A percentile compares a stretch with the other conserved stretches of the same genome.
These are phyloP conservation scores for Colletotrichum zoysiae DNA, from an alignment of 2,329 filamentous ascomycete species.

Conservation along the genomic window DNA sequence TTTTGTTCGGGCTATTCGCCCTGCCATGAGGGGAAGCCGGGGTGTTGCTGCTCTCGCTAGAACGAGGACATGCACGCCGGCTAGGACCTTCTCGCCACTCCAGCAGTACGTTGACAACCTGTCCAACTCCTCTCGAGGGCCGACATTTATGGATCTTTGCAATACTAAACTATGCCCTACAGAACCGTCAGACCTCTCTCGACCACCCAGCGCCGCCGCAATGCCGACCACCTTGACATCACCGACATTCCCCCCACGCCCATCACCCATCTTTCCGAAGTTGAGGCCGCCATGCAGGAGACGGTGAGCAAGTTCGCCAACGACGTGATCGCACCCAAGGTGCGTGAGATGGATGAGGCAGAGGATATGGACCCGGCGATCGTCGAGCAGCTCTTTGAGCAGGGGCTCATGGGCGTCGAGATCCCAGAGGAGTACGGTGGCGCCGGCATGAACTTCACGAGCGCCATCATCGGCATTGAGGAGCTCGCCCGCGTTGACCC, in stretches of 20 bases:
- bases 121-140: background rate
- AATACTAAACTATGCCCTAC: background rate
- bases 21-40: conserved; percentile 62
- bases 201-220: conserved; percentile 67
- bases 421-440: conserved; percentile 98
- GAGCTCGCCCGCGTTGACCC: conserved; percentile 95
- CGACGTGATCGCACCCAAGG: conserved; percentile 89
- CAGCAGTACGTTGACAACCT: conserved; percentile 49
- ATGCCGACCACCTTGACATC: conserved; percentile 68
- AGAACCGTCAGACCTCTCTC: conserved; percentile 67
- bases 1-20: conserved; percentile 64
- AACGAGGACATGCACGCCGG: conserved; percentile 45
- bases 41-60: conserved; percentile 46
- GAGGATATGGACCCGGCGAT: conserved; percentile 91
- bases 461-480: conserved; percentile 96
- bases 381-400: conserved; percentile 95
- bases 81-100: conserved; percentile 40
- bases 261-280: conserved; percentile 92
- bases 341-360: conserved; percentile 96
- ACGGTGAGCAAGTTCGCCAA: conserved; percentile 91
- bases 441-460: conserved; percentile 98
- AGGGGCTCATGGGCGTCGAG: conserved; percentile 96
- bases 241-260: conserved; percentile 87
- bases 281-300: conserved; percentile 89
- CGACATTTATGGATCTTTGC: background rate